Evolutionary conservation across 768 basidiomycete species (phyloP), one percentile per base, ranked within the genome.

Genomic region (Boletus rufocinnamomeus): DNA sequence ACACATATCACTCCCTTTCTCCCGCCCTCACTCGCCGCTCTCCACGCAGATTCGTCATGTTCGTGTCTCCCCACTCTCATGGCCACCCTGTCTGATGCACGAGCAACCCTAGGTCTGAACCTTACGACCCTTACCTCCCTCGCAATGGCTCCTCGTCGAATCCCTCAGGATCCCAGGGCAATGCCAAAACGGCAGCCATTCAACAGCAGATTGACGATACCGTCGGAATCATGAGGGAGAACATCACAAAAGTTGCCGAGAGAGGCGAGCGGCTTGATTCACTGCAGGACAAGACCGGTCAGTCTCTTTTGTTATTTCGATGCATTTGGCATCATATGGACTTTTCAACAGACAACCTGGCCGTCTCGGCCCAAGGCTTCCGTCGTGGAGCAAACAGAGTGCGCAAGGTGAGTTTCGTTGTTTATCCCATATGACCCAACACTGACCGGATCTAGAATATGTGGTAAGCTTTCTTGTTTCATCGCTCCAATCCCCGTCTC

Each of bases 351-450:
- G 97, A 99, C 76, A 97, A 89, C 71, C 84, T 99, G 56, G 96
- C 97, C 32, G 92, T 96, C 43, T 97, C 95, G 27, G 97, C 97
- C n/a, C 96, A 99, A 78, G 94, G 95, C 28, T 99, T 99, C 86
- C 88, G 95, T 61, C 84, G 94, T 63, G 95, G 97, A 64, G 97
- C 97, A 52, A 98, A 98, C 78, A 83, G 93, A 60, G 97, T 99
- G 53, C 87, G 97, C 74, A 99, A 98, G 85, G 93, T 95, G 67
- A 54, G 71, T 58, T 14, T 28, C 30, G 7, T 48, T 16, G 16
- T 54, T 17, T 13, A 30, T 56, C 21, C 41, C 34, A 13, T 38
- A 32, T 38, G 14, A 40, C 21, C 14, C 40, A 11, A 34, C 2
- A 44, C 64, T 71, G 48, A 71, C 48, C 25, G 35, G 43, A 44